Evolutionary conservation across 1,284 basidiomycete species (phyloP).

Genomic region (Coniferiporia weirii): DNA sequence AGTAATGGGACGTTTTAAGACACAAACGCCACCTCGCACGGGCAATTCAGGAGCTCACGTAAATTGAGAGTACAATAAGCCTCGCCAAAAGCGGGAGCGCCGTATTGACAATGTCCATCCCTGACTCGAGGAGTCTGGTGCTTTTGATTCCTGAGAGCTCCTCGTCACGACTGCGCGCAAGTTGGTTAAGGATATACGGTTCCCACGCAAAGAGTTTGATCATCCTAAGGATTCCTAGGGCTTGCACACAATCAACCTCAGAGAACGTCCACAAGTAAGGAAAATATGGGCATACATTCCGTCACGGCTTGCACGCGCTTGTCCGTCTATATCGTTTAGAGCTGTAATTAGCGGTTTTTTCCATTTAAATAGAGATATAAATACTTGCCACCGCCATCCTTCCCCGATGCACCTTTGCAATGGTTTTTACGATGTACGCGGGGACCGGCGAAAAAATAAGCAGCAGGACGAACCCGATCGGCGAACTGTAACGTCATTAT

Average conservation of each 20-base stretch:
- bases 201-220: constrained; percentile 30
- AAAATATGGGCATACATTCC: constrained; percentile 32
- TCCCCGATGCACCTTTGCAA: constrained; percentile 19
- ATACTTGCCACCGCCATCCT: constrained; percentile 17
- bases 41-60: constrained; percentile 21
- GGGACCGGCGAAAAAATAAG: constrained; percentile 28
- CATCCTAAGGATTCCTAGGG: constrained; percentile 32
- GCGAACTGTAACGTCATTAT: constrained; percentile 19
- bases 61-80: constrained; percentile 39
- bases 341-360: neutral
- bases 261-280: neutral
- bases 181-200: constrained; percentile 29
- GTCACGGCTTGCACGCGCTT: constrained; percentile 45
- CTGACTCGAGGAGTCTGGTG: neutral
- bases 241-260: constrained; percentile 22
- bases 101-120: constrained; percentile 14
- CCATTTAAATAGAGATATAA: too few species aligned
- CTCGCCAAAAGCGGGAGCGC: constrained; percentile 36
- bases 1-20: neutral
- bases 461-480: constrained; percentile 33
- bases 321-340: constrained; percentile 32
- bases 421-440: constrained; percentile 20
- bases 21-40: neutral
- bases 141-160: constrained; percentile 27
- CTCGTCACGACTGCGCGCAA: constrained; percentile 34